Conservation (phyloP, 495 filamentous ascomycete species). For the Neurospora sp. region DNA sequence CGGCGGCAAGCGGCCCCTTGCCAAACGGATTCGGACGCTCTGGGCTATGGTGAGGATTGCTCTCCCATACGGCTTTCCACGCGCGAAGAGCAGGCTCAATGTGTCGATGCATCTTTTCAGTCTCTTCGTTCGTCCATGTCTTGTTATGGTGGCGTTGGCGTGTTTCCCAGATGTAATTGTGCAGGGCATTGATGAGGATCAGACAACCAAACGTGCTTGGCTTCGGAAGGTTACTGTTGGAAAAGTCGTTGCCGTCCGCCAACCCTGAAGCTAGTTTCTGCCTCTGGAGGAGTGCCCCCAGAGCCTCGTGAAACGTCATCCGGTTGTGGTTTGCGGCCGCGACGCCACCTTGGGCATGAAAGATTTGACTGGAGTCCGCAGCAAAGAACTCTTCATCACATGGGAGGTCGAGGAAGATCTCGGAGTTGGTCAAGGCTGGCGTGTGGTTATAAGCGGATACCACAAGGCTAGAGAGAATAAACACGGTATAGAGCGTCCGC, state of each 20-base stretch:
- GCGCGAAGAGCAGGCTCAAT: constrained; percentile 91
- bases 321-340: constrained; percentile 53
- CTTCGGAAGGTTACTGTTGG: constrained; percentile 52
- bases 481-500: constrained; percentile 85
- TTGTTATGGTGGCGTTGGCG: constrained; percentile 82
- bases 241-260: constrained; percentile 36
- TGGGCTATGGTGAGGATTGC: constrained; percentile 74
- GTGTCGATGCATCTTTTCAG: constrained; percentile 90
- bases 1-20: constrained; percentile 80
- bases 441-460: constrained; percentile 90
- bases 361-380: constrained; percentile 68
- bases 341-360: constrained; percentile 66
- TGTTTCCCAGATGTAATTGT: constrained; percentile 98
- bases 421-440: constrained; percentile 86
- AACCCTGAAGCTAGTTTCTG: constrained; percentile 26
- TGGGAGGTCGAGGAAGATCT: constrained; percentile 82
- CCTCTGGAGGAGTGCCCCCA: constrained; percentile 67
- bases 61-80: constrained; percentile 92
- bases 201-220: constrained; percentile 94
- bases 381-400: constrained; percentile 91
- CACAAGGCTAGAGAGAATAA: constrained; percentile 79
- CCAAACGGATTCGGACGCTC: constrained; percentile 86
- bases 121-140: constrained; percentile 85
- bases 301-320: constrained; percentile 61
- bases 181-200: constrained; percentile 86